Base-by-base conservation (phyloP, 2,329 filamentous ascomycete species). In the Beauveria australis region DNA sequence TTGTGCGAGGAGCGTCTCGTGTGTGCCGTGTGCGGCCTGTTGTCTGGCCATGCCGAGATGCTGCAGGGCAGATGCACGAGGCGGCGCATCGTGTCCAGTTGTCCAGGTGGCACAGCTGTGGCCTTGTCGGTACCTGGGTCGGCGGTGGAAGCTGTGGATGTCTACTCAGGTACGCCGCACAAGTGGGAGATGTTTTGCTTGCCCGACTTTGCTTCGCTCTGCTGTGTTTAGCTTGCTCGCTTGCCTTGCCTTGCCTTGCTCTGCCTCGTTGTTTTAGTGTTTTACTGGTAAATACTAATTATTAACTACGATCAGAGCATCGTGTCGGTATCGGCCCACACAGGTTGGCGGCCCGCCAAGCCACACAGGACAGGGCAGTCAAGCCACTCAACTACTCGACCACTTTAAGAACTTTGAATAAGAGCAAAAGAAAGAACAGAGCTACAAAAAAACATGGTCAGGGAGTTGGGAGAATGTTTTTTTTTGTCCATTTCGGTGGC, bases 31-130 rank as follows among this genome's bases (percentile, higher is more conserved):
- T 37, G n/a, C 22, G 49, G 28, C 49, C 47, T 19, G 26, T 51
- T 33, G 18, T 22, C 28, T 37, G 47, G 14, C 33, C 26, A 26
- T 49, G 3, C 24, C 24, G 18, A 19, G 18, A 51, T 28, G 40
- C 37, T 44, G 24, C 53, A 46, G 40, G 53, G 24, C 40, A 46
- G 41, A 55, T 55, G 53, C 53, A 55, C 26, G 53, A 55, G 53
- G 53, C 19, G 26, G 19, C 33, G 40, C 41, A 55, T 54, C 12
- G 53, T 55, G 53, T 30, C 37, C 16, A 44, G 24, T 26, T 52
- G 49, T 52, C 18, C 49, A 52, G 22, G 52, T 54, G 4, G 52
- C 14, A 33, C 52, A 44, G 22, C 22, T 19, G 52, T 53, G 33
- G 33, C 52, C 33, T 24, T 53, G 52, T 43, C 37, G 52, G 26